Base-by-base conservation (phyloP, 2,329 filamentous ascomycete genomes). In the Aureobasidium sp. region DNA sequence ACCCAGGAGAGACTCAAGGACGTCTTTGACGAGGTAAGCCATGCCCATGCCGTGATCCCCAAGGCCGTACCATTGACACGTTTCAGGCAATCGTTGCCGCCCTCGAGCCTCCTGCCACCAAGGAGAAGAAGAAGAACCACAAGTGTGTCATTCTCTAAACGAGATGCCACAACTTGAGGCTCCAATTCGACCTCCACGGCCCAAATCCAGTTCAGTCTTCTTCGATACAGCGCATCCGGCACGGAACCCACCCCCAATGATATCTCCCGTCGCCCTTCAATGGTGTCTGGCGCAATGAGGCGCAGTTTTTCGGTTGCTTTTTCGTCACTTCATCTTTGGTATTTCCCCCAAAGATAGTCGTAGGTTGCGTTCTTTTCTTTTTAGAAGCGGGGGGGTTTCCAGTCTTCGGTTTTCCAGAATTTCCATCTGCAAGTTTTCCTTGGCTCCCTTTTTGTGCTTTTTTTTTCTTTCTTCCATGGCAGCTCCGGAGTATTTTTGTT, bases 1-100 rank as follows among this genome's bases (percentile, higher is more conserved):
- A 97, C 94, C 64, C 94, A 99, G 79, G 96, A 92, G 79, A 96
- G 96, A 78, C 79, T 99, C 66, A 99, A 99, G 82, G 94, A 97
- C 72, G 94, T 99, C 19, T 99, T 99, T 76, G 94, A 99, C 71
- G 94, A 97, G 88, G 92, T 96, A 82, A 68, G 83, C 71, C 17
- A 13, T 23, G 23, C 19, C 21, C 11, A 13, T 11, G 11, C n/a
- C 40, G 19, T 13, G 13, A 21, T 17, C 17, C 21, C 43, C 35
- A 45, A 23, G 35, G 3, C 11, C 21, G 23, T 2, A 15, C 9
- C 11, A 21, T n/a, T 50, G 21, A 37, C 17, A 37, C 66, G 51
- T 45, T 46, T 60, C 65, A 96, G 92, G 93, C 93, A 29, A 97
- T 97, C 69, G 93, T 97, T 65, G 93, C 93, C 65, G 93, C 93